These are phyloP conservation scores for Globisporangium nagaii DNA, from an alignment of 352 stramenopile species.

Conservation along the genomic window DNA sequence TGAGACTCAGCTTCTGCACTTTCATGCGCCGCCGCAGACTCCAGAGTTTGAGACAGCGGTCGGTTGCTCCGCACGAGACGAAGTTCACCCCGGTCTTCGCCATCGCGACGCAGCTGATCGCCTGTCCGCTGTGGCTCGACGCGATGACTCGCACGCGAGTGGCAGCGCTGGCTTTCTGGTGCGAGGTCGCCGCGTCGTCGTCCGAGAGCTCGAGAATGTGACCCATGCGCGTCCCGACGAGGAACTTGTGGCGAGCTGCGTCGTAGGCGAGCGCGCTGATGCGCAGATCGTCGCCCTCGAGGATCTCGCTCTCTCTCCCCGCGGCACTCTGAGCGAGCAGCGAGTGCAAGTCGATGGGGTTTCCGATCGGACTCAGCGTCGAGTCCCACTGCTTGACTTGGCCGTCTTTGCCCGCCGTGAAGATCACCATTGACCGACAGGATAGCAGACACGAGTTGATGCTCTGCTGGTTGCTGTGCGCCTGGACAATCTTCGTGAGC, in stretches of 20 bases:
- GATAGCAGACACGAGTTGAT: slow-evolving; percentile 53
- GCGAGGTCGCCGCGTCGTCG: background rate
- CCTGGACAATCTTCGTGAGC: slow-evolving; percentile 50
- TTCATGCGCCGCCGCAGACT: slow-evolving; percentile 40
- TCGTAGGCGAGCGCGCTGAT: slow-evolving; percentile 72
- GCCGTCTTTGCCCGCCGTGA: slow-evolving; percentile 69
- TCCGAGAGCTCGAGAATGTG: slow-evolving; percentile 56
- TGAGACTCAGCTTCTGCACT: slow-evolving; percentile 18
- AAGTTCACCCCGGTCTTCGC: slow-evolving; percentile 36
- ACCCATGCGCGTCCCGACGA: slow-evolving; percentile 51
- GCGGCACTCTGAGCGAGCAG: slow-evolving; percentile 1
- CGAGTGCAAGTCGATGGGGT: slow-evolving; percentile 53
- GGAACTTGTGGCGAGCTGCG: slow-evolving; percentile 30
- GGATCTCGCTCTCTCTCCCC: background rate
- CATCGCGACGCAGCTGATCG: slow-evolving; percentile 17
- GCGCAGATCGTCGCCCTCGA: slow-evolving; percentile 59
- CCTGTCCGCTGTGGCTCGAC: slow-evolving; percentile 31
- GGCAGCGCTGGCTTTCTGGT: background rate
- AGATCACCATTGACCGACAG: slow-evolving; percentile 72
- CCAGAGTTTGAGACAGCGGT: slow-evolving; percentile 48
- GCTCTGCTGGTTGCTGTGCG: slow-evolving; percentile 43
- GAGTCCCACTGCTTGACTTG: slow-evolving; percentile 81
- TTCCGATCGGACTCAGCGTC: slow-evolving; percentile 63
- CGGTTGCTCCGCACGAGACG: slow-evolving; percentile 35
- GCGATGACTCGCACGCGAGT: slow-evolving; percentile 29